Percentiles rank a stretch among this genome's conserved stretches.
Evolutionary conservation across 805 yeast genomes (phyloP).

Genomic region (Teunomyces aglyptinius): DNA sequence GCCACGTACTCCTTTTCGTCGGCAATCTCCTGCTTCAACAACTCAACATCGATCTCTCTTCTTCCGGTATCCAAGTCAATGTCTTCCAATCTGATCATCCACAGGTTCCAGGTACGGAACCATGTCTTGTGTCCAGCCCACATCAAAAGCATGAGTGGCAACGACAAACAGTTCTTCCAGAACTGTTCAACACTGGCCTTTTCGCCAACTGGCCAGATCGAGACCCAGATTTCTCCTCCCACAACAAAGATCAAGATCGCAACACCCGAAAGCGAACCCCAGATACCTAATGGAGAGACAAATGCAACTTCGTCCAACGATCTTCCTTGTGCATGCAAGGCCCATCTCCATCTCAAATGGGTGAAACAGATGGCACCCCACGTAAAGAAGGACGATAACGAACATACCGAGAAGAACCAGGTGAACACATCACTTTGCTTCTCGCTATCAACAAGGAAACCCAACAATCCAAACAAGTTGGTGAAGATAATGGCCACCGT

Average conservation of each 20-base stretch:
- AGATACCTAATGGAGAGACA: constrained; percentile 33
- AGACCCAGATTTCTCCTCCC: constrained; percentile 38
- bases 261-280: constrained; percentile 35
- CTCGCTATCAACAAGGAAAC: constrained; percentile 35
- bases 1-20: constrained; percentile 31
- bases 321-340: constrained; percentile 32
- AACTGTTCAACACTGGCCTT: constrained; percentile 36
- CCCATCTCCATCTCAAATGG: constrained; percentile 42
- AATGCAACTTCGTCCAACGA: constrained; percentile 35
- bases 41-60: constrained; percentile 33
- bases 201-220: constrained; percentile 36
- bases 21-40: constrained; percentile 40
- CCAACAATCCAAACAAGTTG: constrained; percentile 36
- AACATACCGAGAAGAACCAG: constrained; percentile 42
- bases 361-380: constrained; percentile 42
- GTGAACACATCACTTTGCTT: constrained; percentile 33
- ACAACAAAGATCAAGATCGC: constrained; percentile 32
- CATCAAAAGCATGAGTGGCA: constrained; percentile 40
- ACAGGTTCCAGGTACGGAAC: constrained; percentile 24
- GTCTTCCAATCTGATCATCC: constrained; percentile 31
- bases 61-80: constrained; percentile 46
- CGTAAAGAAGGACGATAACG: constrained; percentile 40
- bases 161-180: constrained; percentile 49
- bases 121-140: constrained; percentile 43
- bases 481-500: constrained; percentile 35